phyloP scores from a whole-genome alignment of 2,329 filamentous ascomycete species.

The Phyllosticta paracitricarpa region DNA sequence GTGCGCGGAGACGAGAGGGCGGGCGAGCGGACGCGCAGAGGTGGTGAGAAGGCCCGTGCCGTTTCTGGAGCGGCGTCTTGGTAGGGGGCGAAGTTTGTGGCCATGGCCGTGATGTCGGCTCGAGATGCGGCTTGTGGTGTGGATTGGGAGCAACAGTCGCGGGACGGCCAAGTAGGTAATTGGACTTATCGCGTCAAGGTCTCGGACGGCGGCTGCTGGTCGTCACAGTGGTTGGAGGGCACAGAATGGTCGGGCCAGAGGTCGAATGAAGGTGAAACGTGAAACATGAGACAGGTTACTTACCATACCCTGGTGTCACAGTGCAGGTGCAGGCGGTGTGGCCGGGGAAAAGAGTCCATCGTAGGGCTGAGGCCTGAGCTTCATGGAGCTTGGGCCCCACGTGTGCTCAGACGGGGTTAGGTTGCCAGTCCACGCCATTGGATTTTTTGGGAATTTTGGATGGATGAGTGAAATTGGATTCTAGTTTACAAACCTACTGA shows the following conservation, averaged over 20 bases:
- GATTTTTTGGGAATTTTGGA: not conserved
- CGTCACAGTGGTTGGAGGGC: not conserved
- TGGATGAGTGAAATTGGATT: no score
- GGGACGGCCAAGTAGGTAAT: not conserved
- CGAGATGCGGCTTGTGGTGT: not conserved
- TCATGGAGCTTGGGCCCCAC: conserved; percentile 1
- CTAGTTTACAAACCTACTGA: no score
- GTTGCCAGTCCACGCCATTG: not conserved
- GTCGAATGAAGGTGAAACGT: not conserved
- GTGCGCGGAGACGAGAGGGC: conserved; percentile 32
- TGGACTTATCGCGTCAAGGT: not conserved
- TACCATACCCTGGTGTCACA: not conserved
- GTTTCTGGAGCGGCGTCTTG: conserved; percentile 85
- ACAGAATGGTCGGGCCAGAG: not conserved
- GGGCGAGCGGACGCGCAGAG: conserved; percentile 30
- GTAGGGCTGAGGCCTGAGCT: conserved; percentile 5
- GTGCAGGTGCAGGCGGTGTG: conserved; percentile 5
- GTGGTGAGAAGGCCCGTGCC: conserved; percentile 68
- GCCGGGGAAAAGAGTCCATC: not conserved
- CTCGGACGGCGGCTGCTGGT: not conserved
- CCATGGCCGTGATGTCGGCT: not conserved
- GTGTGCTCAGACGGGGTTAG: not conserved
- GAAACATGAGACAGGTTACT: not conserved
- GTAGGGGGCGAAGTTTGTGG: conserved; percentile 76
- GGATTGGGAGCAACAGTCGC: not conserved